Base-by-base conservation (phyloP, 179 eudicot species). In the Silene coronaria region DNA sequence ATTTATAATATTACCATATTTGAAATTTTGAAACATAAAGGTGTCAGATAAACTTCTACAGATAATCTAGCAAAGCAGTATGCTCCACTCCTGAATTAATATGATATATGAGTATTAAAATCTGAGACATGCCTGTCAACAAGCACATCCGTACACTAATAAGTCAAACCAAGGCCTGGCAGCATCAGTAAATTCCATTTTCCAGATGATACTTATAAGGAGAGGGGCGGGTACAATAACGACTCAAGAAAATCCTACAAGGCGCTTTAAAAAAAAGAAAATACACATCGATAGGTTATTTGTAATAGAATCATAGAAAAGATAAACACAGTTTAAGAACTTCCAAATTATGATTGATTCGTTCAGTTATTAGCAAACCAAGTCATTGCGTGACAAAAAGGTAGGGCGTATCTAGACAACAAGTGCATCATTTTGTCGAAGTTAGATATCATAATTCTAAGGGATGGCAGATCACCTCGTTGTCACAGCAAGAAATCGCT, bases 1-100 rank as follows among this genome's bases (percentile, higher is more conserved):
- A 72, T 67, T 59, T 67, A 48, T 67, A n/a, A 74, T 80, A 76
- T 63, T 72, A 71, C 76, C 82, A 71, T 62, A 38, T 48, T 68
- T 14, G 53, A 19, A 14, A 38, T 60, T 75, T 73, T 21, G 53
- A 67, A 73, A 48, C 59, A 58, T 5, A 24, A 53, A 59, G 36
- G 10, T 22, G 32, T 16, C 73, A 67, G 32, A 68, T 19, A 68
- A 42, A 38, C 72, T 11, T 22, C 11, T 23, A 45, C 22, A 6
- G 17, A 36, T 34, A 67, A 67, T 66, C 19, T 65, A 30, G n/a
- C 22, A 30, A 2, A 16, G 2, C 42, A 64, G 28, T n/a, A 64
- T 24, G 27, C 34, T 11, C 34, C 32, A 8, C 67, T 27, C 17
- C 67, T 62, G 27, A 11, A 62, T 26, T 24, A 62, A 48, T 48